phyloP scores from a whole-genome alignment of 345 rosid genomes.

The Raphanus raphanistrum region DNA sequence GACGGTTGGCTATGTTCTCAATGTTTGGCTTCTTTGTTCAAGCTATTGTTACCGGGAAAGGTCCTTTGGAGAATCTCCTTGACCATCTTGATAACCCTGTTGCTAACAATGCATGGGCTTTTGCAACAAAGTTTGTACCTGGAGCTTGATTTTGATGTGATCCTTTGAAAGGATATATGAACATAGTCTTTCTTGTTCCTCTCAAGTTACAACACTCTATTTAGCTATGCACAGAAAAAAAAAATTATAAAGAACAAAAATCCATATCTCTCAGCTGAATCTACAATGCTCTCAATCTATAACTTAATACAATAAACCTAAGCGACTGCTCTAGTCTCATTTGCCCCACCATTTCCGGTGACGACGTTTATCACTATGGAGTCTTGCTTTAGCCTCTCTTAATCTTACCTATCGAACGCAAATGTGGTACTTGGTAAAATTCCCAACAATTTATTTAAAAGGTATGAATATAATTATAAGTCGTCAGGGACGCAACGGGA shows the following conservation, averaged over 20 bases:
- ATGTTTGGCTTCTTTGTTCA: constrained; percentile 99
- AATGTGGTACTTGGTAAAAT: neutral
- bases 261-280: constrained; percentile 23
- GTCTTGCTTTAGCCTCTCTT: constrained; percentile 64
- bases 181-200: constrained; percentile 32
- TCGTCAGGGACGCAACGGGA: neutral
- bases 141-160: no score
- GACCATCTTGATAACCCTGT: constrained; percentile 93
- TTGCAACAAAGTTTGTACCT: constrained; percentile 86
- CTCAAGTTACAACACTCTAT: constrained; percentile 35
- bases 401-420: constrained; percentile 36
- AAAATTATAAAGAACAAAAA: no score
- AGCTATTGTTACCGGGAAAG: constrained; percentile 93
- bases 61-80: constrained; percentile 85
- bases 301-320: constrained; percentile 32
- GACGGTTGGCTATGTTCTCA: constrained; percentile 91
- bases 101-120: constrained; percentile 98
- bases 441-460: neutral
- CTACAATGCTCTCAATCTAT: constrained; percentile 32
- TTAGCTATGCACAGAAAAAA: constrained; percentile 30
- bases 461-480: neutral
- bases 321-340: constrained; percentile 37
- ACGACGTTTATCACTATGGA: constrained; percentile 58
- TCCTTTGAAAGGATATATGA: constrained; percentile 34
- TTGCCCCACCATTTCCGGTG: constrained; percentile 87